phyloP scores from a whole-genome alignment of 805 yeast species.

The Wickerhamomyces silvicola region DNA sequence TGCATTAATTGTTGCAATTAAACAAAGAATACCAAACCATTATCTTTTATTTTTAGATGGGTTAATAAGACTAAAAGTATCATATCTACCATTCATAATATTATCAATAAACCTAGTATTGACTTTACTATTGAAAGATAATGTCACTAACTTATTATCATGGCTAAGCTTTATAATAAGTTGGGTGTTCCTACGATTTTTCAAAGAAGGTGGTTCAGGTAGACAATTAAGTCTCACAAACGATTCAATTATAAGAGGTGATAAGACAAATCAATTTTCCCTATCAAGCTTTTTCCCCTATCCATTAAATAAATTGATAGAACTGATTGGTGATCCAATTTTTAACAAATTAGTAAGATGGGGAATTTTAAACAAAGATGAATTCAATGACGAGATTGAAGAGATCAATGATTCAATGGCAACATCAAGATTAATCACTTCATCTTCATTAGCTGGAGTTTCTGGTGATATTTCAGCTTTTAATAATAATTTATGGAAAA shows the following conservation, averaged over 20 bases:
- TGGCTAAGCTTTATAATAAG: constrained; percentile 29
- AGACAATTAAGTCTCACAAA: constrained; percentile 30
- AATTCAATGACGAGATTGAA: constrained; percentile 20
- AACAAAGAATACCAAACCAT: constrained; percentile 50
- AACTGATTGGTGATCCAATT: constrained; percentile 12
- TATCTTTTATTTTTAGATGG: constrained; percentile 43
- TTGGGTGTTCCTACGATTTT: constrained; percentile 35
- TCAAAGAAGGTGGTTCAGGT: constrained; percentile 36
- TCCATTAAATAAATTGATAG: constrained; percentile 29
- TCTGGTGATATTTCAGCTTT: constrained; percentile 27
- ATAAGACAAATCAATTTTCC: constrained; percentile 21
- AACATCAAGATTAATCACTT: constrained; percentile 31
- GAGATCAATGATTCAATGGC: constrained; percentile 21
- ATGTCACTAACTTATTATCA: constrained; percentile 4
- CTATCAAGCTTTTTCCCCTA: constrained; percentile 36
- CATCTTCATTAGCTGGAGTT: constrained; percentile 37
- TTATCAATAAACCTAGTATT: constrained; percentile 14
- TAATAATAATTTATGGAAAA: constrained; percentile 1
- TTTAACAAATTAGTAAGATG: constrained; percentile 22
- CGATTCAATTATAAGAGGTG: too few species aligned
- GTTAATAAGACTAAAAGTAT: constrained; percentile 28
- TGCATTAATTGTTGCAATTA: constrained; percentile 48
- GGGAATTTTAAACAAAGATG: constrained; percentile 18
- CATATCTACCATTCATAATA: constrained; percentile 23
- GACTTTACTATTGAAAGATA: constrained; percentile 12